These are phyloP conservation scores for Hypoxylon sp. DNA, from an alignment of 2,329 filamentous ascomycete genomes.

Conservation along the genomic window DNA sequence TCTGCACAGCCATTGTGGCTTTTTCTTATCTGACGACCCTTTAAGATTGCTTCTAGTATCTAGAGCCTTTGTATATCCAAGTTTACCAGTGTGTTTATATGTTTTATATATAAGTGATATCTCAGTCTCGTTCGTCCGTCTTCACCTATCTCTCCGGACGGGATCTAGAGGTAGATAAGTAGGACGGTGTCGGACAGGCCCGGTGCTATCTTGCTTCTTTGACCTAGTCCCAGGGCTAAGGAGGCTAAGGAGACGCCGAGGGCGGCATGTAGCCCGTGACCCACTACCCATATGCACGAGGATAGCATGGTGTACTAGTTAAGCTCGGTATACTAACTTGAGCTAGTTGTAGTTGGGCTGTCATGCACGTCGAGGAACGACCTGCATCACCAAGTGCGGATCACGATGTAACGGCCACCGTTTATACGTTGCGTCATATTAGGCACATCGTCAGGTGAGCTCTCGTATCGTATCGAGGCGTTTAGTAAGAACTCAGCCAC, in stretches of 20 bases:
- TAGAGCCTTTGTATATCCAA: no score
- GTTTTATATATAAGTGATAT: no score
- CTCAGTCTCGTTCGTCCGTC: no score
- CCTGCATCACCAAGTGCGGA: conserved; percentile 22
- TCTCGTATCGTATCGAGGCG: background rate
- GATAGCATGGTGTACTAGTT: conserved; percentile 5
- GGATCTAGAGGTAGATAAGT: background rate
- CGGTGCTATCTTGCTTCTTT: conserved; percentile 17
- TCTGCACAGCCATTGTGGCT: conserved; percentile 35
- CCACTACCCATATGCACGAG: no score
- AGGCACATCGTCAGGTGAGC: conserved; percentile 1
- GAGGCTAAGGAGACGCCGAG: conserved; percentile 22
- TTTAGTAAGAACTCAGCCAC: background rate
- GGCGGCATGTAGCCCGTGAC: conserved; percentile 22
- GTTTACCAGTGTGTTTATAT: no score
- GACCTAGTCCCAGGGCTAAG: conserved; percentile 1
- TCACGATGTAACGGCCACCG: conserved; percentile 30
- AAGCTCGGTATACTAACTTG: conserved; percentile 27
- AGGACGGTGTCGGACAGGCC: conserved; percentile 6
- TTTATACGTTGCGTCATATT: conserved; percentile 25
- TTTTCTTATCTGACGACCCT: background rate
- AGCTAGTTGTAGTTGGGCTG: conserved; percentile 36
- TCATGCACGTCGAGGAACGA: conserved; percentile 26
- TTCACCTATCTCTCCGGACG: no score
- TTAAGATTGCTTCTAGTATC: no score